Conservation (phyloP, 1,284 basidiomycete genomes). For the Puccinia coronata region DNA sequence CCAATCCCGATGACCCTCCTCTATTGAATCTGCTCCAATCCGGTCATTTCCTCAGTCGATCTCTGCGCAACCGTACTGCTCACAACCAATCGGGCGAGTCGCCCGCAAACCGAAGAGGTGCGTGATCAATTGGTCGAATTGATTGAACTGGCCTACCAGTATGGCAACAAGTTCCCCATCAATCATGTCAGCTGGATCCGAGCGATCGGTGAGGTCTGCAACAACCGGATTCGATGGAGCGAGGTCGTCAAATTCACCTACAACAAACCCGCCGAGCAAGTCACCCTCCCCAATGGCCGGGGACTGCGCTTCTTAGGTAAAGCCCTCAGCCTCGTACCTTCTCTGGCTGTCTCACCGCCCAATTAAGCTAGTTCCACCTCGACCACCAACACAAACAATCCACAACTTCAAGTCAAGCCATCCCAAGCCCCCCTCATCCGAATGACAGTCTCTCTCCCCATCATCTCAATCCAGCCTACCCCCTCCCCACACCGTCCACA, state of each 20-base stretch:
- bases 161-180: constrained; percentile 40
- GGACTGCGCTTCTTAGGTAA: constrained; percentile 44
- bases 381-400: background rate
- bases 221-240: constrained; percentile 40
- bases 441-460: constrained; percentile 4
- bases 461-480: constrained; percentile 28
- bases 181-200: constrained; percentile 46
- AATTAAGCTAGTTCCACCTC: constrained; percentile 15
- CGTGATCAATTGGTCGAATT: constrained; percentile 27
- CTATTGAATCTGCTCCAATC: constrained; percentile 46
- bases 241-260: constrained; percentile 35
- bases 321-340: constrained; percentile 35
- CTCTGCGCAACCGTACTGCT: constrained; percentile 40
- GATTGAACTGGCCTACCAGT: constrained; percentile 32
- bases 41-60: constrained; percentile 38
- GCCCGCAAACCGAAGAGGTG: constrained; percentile 22
- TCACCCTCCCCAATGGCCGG: constrained; percentile 42
- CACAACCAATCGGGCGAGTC: constrained; percentile 6
- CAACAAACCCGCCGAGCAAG: constrained; percentile 24
- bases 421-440: constrained; percentile 20
- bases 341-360: background rate
- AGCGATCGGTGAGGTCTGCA: constrained; percentile 36
- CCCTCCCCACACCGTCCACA: constrained; percentile 4
- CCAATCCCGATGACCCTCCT: constrained; percentile 28
- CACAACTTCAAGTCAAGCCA: constrained; percentile 11